Percentiles rank a stretch among this genome's conserved stretches.
These are phyloP conservation scores for Aspergillus spinulosporus DNA, from an alignment of 2,329 filamentous ascomycete genomes.

Conservation along the genomic window DNA sequence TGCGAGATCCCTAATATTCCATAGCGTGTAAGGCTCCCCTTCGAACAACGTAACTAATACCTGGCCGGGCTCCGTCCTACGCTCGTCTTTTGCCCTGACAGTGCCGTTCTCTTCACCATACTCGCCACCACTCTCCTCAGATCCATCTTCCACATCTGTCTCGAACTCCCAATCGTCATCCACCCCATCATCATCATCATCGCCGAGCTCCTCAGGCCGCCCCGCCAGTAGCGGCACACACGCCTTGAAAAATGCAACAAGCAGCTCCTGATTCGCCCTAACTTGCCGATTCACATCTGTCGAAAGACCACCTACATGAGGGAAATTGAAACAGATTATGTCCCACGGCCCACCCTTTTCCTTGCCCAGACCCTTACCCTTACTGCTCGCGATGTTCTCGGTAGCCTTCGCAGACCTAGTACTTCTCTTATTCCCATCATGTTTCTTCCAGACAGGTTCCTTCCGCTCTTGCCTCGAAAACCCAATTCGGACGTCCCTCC, in stretches of 20 bases:
- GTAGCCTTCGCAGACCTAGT: background rate
- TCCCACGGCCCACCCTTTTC: slow-evolving; percentile 59
- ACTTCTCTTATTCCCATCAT: background rate
- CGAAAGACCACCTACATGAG: slow-evolving; percentile 86
- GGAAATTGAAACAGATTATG: slow-evolving; percentile 92
- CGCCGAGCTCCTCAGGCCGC: slow-evolving; percentile 23
- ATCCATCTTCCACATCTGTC: slow-evolving; percentile 24
- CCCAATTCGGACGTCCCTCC: slow-evolving; percentile 48
- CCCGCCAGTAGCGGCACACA: slow-evolving; percentile 44
- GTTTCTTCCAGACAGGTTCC: slow-evolving; percentile 31
- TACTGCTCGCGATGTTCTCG: background rate
- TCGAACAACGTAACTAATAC: slow-evolving; percentile 90
- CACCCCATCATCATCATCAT: slow-evolving; percentile 4
- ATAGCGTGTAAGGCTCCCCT: slow-evolving; percentile 88
- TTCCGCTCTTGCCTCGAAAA: slow-evolving; percentile 34
- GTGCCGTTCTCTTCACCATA: background rate
- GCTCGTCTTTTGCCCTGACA: slow-evolving; percentile 15
- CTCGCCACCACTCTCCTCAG: slow-evolving; percentile 15
- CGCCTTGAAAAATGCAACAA: slow-evolving; percentile 51
- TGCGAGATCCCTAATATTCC: slow-evolving; percentile 88
- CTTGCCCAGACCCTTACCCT: background rate
- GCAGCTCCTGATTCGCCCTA: slow-evolving; percentile 73
- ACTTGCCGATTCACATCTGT: slow-evolving; percentile 96
- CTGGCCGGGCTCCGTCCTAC: slow-evolving; percentile 43
- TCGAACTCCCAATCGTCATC: slow-evolving; percentile 29